Evolutionary conservation across 2,329 filamentous ascomycete genomes (phyloP).

Genomic region (Lomentospora prolificans): DNA sequence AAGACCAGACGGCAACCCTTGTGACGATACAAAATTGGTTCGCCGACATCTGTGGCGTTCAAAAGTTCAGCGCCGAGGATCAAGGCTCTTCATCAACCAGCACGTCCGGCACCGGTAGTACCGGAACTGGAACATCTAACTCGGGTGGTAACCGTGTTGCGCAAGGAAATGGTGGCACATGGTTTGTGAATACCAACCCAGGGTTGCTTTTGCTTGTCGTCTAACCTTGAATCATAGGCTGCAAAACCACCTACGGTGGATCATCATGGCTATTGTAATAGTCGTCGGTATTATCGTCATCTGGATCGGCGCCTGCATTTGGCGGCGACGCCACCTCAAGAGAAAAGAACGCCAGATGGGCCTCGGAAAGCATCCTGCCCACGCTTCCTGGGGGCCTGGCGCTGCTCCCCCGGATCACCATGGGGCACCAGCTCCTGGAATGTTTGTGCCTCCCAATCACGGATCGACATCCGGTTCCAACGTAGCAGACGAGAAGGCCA

Average conservation of each 20-base stretch:
- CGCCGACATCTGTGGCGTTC: constrained; percentile 49
- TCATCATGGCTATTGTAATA: constrained; percentile 70
- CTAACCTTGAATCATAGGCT: constrained; percentile 39
- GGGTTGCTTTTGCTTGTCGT: neutral
- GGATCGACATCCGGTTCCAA: neutral
- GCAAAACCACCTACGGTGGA: constrained; percentile 65
- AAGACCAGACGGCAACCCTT: constrained; percentile 30
- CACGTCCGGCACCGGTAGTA: neutral
- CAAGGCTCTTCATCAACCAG: constrained; percentile 4
- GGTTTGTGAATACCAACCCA: neutral
- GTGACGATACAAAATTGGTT: constrained; percentile 61
- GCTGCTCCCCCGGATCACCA: constrained; percentile 5
- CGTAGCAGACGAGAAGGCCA: neutral
- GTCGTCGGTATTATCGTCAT: constrained; percentile 57
- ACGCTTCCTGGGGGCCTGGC: constrained; percentile 6
- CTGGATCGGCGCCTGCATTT: constrained; percentile 58
- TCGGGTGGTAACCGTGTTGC: constrained; percentile 7
- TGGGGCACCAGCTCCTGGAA: neutral
- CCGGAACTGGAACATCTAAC: neutral
- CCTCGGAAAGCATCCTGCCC: constrained; percentile 28
- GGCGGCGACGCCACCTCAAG: constrained; percentile 64
- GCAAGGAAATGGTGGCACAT: neutral
- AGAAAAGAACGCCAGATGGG: constrained; percentile 52
- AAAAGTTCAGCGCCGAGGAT: constrained; percentile 13
- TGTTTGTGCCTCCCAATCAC: neutral